Evolutionary conservation across 495 filamentous ascomycete species (phyloP).

Genomic region (Venustampulla echinocandica): DNA sequence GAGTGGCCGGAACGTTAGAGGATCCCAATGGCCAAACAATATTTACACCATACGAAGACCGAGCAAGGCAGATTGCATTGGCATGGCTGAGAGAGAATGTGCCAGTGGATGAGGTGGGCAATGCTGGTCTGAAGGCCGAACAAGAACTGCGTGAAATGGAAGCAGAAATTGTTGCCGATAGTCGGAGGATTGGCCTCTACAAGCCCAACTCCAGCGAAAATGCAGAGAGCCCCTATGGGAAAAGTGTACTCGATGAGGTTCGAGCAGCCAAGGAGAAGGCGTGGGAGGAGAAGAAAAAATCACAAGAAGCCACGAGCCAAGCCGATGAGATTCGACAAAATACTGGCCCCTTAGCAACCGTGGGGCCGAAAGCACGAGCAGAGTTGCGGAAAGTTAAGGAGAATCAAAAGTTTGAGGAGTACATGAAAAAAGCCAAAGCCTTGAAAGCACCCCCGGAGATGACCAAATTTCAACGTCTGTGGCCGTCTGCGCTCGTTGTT

Average conservation of each 20-base stretch:
- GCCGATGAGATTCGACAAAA: constrained; percentile 36
- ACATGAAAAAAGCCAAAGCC: constrained; percentile 16
- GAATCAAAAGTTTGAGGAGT: constrained; percentile 33
- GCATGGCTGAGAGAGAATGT: constrained; percentile 58
- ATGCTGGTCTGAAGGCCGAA: constrained; percentile 44
- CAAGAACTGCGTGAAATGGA: constrained; percentile 37
- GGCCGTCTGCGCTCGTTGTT: constrained; percentile 54
- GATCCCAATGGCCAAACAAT: constrained; percentile 31
- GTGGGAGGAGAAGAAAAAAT: constrained; percentile 39
- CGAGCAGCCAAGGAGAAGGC: constrained; percentile 31
- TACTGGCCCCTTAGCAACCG: constrained; percentile 42
- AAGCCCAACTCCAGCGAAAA: constrained; percentile 29
- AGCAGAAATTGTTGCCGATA: constrained; percentile 35
- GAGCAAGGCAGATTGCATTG: constrained; percentile 42
- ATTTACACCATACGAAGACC: constrained; percentile 25
- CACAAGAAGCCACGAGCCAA: constrained; percentile 33
- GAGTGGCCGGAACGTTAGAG: constrained; percentile 67
- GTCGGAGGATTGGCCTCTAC: constrained; percentile 38
- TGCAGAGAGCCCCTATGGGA: constrained; percentile 31
- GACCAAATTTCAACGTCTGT: constrained; percentile 47
- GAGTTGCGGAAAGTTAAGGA: constrained; percentile 26
- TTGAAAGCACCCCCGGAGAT: constrained; percentile 34
- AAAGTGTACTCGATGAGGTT: constrained; percentile 40
- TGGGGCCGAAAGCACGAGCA: constrained; percentile 19
- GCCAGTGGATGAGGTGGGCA: constrained; percentile 67